These are phyloP conservation scores for Plasmodium vivax DNA, from an alignment of 169 alveolate genomes.

Conservation along the genomic window DNA sequence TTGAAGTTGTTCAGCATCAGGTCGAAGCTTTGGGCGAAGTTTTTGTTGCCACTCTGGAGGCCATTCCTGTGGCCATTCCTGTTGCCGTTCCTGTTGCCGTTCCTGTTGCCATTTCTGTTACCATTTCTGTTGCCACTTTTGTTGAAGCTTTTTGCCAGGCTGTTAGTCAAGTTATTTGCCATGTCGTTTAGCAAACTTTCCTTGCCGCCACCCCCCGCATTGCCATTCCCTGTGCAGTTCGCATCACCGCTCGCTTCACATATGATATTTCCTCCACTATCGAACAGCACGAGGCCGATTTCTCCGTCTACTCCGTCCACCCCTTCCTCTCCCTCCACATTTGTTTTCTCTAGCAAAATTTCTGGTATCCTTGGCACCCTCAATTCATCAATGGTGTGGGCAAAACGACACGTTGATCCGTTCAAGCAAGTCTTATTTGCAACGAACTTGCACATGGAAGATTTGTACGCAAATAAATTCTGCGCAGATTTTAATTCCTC, in stretches of 20 bases:
- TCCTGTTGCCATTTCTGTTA: neutral
- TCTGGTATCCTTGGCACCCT: constrained; percentile 76
- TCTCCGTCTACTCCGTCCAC: constrained; percentile 26
- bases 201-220: neutral
- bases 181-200: neutral
- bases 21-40: constrained; percentile 33
- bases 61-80: neutral
- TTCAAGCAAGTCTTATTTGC: constrained; percentile 78
- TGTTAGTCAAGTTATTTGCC: neutral
- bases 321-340: neutral
- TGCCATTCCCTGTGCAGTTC: neutral
- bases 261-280: neutral
- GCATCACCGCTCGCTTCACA: constrained; percentile 4
- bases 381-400: constrained; percentile 80
- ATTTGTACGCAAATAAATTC: constrained; percentile 80
- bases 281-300: neutral
- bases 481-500: constrained; percentile 82
- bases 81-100: neutral
- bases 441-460: constrained; percentile 81
- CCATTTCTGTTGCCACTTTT: neutral
- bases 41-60: neutral
- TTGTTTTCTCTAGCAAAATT: constrained; percentile 56
- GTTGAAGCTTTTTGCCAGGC: neutral
- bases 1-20: constrained; percentile 28
- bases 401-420: constrained; percentile 83